Conservation (phyloP, 495 filamentous ascomycete species). For the Cryomyces minteri region DNA sequence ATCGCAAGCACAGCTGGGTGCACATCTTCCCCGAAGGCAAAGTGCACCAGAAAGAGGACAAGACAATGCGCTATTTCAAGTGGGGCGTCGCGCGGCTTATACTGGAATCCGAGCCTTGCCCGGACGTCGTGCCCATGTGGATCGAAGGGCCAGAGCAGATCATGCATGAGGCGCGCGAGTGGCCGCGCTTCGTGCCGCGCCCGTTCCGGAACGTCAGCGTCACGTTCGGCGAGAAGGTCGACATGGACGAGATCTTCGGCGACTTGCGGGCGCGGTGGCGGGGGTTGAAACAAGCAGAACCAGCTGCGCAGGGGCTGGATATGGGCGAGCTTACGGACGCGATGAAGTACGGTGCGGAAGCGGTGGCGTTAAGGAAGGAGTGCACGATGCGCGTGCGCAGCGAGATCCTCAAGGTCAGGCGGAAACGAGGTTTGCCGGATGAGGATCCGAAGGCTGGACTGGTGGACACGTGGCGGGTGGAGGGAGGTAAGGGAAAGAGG, state of each 20-base stretch:
- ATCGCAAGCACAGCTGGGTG: conserved; percentile 54
- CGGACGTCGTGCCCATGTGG: conserved; percentile 84
- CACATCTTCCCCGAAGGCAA: conserved; percentile 93
- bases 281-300: conserved; percentile 25
- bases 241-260: conserved; percentile 41
- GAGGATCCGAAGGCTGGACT: conserved; percentile 53
- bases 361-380: conserved; percentile 61
- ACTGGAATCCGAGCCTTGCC: conserved; percentile 64
- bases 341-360: conserved; percentile 53
- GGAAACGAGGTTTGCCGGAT: conserved; percentile 50
- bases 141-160: conserved; percentile 69
- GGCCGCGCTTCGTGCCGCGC: conserved; percentile 69
- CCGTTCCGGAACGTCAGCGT: conserved; percentile 50
- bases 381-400: conserved; percentile 58
- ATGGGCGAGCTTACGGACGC: conserved; percentile 49
- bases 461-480: conserved; percentile 43
- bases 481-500: conserved; percentile 28
- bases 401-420: conserved; percentile 61
- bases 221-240: conserved; percentile 50
- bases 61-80: conserved; percentile 87
- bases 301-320: conserved; percentile 15
- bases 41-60: conserved; percentile 68
- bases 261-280: conserved; percentile 54
- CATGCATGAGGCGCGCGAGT: conserved; percentile 65
- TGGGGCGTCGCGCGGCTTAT: conserved; percentile 87